phyloP scores from a whole-genome alignment of 306 rosid genomes.

The Rubus idaeus region DNA sequence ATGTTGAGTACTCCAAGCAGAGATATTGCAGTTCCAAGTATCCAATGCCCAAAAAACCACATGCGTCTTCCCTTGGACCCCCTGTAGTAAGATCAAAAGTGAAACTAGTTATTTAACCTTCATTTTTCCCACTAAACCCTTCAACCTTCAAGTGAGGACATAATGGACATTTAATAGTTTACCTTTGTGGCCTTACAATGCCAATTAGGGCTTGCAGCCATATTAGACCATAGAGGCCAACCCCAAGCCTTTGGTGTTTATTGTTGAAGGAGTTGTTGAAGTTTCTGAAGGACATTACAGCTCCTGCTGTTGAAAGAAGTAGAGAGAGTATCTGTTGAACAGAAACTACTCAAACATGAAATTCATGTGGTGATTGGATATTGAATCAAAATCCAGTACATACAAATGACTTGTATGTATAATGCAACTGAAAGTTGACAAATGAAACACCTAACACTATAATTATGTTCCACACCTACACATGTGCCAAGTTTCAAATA shows the following conservation, averaged over 20 bases:
- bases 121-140: neutral
- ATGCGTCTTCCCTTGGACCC: conserved; percentile 67
- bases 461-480: conserved; percentile 32
- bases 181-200: conserved; percentile 71
- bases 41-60: conserved; percentile 80
- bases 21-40: conserved; percentile 61
- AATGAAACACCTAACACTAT: conserved; percentile 31
- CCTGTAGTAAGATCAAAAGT: conserved; percentile 35
- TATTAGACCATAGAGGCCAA: conserved; percentile 68
- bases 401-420: neutral
- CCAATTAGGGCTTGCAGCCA: conserved; percentile 77
- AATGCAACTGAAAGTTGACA: neutral
- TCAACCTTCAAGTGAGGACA: neutral
- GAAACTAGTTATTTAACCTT: neutral
- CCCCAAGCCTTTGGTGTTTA: conserved; percentile 83
- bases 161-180: conserved; percentile 1
- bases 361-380: neutral
- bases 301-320: conserved; percentile 75
- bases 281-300: conserved; percentile 79
- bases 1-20: conserved; percentile 66
- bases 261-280: conserved; percentile 86
- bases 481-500: conserved; percentile 32
- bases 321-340: conserved; percentile 56
- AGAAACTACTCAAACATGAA: conserved; percentile 14
- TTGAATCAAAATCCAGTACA: conserved; percentile 4